These are phyloP conservation scores for Colletotrichum cuscutae DNA, from an alignment of 2,329 filamentous ascomycete genomes.

Conservation along the genomic window DNA sequence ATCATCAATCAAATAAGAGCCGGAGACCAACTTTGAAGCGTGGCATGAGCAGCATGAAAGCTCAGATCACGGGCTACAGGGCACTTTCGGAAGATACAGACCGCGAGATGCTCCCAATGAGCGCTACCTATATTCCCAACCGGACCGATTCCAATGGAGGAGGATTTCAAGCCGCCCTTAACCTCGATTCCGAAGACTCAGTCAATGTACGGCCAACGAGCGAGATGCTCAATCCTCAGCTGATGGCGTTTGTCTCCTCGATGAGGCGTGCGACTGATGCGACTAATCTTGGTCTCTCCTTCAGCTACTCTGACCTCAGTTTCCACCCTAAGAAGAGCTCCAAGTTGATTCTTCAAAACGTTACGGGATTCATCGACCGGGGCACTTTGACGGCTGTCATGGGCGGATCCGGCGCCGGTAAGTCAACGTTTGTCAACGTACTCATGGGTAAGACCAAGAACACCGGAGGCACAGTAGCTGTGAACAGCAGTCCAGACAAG, in stretches of 20 bases:
- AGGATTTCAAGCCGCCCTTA: constrained; percentile 51
- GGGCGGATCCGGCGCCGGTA: constrained; percentile 69
- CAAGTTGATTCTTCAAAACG: constrained; percentile 60
- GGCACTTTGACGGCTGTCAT: constrained; percentile 69
- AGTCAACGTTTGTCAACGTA: constrained; percentile 69
- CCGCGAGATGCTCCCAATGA: constrained; percentile 48
- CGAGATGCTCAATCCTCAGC: constrained; percentile 48
- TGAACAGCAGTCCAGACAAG: constrained; percentile 61
- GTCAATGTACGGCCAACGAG: constrained; percentile 38
- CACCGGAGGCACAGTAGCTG: constrained; percentile 60
- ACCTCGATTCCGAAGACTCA: constrained; percentile 38
- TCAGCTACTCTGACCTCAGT: constrained; percentile 60
- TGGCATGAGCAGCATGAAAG: constrained; percentile 42
- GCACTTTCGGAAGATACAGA: constrained; percentile 45
- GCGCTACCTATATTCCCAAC: constrained; percentile 43
- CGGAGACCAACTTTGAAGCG: background rate
- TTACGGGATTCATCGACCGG: constrained; percentile 64
- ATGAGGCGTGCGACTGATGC: constrained; percentile 63
- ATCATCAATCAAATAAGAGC: constrained; percentile 13
- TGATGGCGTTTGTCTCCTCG: constrained; percentile 62
- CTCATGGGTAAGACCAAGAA: constrained; percentile 68
- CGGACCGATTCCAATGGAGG: constrained; percentile 22
- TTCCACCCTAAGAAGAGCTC: constrained; percentile 57
- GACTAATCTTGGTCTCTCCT: constrained; percentile 62
- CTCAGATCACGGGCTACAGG: constrained; percentile 47